Percentiles rank a stretch among this genome's conserved stretches.
Conservation (phyloP, 169 alveolate genomes). For the Plasmodium relictum region DNA sequence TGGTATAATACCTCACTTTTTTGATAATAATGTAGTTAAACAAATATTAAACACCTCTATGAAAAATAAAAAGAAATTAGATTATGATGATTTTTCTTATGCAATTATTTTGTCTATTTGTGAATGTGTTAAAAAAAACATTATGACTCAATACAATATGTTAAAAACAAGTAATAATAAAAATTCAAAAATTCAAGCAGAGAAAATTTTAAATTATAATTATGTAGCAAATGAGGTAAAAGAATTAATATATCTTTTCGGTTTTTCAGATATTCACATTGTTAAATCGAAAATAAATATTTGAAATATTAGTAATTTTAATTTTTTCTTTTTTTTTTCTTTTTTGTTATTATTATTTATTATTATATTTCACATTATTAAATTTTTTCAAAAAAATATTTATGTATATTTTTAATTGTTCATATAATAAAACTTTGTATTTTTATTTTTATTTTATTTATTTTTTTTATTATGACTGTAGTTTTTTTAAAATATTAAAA, state of each 20-base stretch:
- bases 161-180: conserved; percentile 28
- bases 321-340: too few relatives aligned
- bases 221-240: conserved; percentile 66
- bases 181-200: conserved; percentile 45
- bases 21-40: conserved; percentile 24
- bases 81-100: conserved; percentile 69
- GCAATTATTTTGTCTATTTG: conserved; percentile 70
- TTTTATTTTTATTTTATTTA: too few relatives aligned
- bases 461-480: too few relatives aligned
- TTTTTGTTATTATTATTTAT: too few relatives aligned
- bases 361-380: too few relatives aligned
- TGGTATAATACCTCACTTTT: conserved; percentile 84
- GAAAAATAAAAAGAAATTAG: conserved; percentile 40
- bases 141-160: conserved; percentile 66
- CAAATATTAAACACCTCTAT: conserved; percentile 21
- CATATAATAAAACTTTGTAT: too few relatives aligned
- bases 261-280: conserved; percentile 54
- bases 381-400: too few relatives aligned
- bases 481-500: too few relatives aligned
- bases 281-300: conserved; percentile 47
- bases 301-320: not conserved
- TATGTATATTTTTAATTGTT: too few relatives aligned
- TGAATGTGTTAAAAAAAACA: conserved; percentile 75
- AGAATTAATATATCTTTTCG: conserved; percentile 74
- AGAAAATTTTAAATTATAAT: conserved; percentile 52